phyloP scores from a whole-genome alignment of 2,329 filamentous ascomycete species.

The Arthrobotrys sinensis region DNA sequence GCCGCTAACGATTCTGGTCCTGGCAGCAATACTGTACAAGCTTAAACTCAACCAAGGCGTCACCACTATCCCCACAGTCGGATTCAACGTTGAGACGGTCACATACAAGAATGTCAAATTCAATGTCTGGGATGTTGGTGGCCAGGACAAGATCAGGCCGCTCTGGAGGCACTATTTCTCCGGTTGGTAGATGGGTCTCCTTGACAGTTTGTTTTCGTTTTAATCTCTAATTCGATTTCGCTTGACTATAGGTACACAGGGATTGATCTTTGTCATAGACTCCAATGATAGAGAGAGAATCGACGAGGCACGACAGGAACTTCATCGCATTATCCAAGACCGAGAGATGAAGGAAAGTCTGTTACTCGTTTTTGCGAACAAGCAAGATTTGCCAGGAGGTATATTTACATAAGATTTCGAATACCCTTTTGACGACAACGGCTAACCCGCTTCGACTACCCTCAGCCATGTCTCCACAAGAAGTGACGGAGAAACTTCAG shows the following conservation, averaged over 20 bases:
- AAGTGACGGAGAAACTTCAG: slow-evolving; percentile 83
- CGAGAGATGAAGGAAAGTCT: slow-evolving; percentile 97
- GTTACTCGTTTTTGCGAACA: slow-evolving; percentile 96
- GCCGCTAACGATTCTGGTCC: slow-evolving; percentile 2
- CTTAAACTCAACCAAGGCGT: slow-evolving; percentile 98
- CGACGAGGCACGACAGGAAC: slow-evolving; percentile 91
- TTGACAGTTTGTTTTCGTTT: neutral
- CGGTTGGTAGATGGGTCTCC: slow-evolving; percentile 67
- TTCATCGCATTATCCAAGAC: slow-evolving; percentile 98
- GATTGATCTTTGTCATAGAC: slow-evolving; percentile 98
- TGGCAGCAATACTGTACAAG: slow-evolving; percentile 90
- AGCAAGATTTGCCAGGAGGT: slow-evolving; percentile 93
- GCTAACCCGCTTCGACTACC: neutral
- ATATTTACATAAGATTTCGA: slow-evolving; percentile 65
- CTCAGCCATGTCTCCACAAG: slow-evolving; percentile 83
- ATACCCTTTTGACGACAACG: neutral
- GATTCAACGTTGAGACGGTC: slow-evolving; percentile 99
- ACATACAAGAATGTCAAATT: slow-evolving; percentile 99
- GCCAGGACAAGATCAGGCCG: slow-evolving; percentile 99
- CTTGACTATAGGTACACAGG: slow-evolving; percentile 82
- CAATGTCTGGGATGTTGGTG: slow-evolving; percentile 99
- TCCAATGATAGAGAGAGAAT: slow-evolving; percentile 92
- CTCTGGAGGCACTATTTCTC: slow-evolving; percentile 99
- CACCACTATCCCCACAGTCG: slow-evolving; percentile 97
- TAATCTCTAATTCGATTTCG: neutral